Base-by-base conservation (phyloP, 805 yeast genomes). In the Hanseniaspora vineae region DNA sequence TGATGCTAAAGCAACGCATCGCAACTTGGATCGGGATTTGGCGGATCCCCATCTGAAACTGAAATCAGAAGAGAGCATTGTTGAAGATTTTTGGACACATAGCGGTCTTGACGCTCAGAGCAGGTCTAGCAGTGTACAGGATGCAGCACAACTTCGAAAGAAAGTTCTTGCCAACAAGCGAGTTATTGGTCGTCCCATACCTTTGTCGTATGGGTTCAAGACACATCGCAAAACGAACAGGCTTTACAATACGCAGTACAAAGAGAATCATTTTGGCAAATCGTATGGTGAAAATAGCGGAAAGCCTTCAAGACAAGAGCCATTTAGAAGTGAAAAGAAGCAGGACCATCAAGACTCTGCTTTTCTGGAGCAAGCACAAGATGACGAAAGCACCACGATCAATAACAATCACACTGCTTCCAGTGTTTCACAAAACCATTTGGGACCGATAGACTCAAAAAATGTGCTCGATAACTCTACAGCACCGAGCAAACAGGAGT, bases 141-240 rank as follows among this genome's bases (percentile, higher is more conserved):
- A 40, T 31, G 31, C 31, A 10, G 19, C 8, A 4, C 1, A 14
- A 10, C 13, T 42, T 39, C 8, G 12, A 18, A 40, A 40, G 14
- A 45, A 9, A 14, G 17, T 18, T n/a, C 39, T 45, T 17, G 31
- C 13, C 12, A 12, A 49, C 40, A 20, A 46, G 35, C 18, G 47
- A 45, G 29, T 31, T 19, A 53, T 68, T 12, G 72, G 72, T 1
- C 64, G 63, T 13, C 73, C 73, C 2, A 43, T 68, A 18, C 72
- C 72, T 1, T 51, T 68, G 35, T 70, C 69, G 1, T 68, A 68
- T 46, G 42, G 59, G 15, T 49, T 53, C 2, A 35, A 48, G 6
- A 39, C 45, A 2, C 35, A 40, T 35, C 44, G 18, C 20, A 40
- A 40, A 6, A 11, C 31, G 29, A 17, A 23, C 29, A 23, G 29